Percentiles rank a stretch among this genome's conserved stretches.
Evolutionary conservation across 2,329 filamentous ascomycete species (phyloP).

Genomic region (Hypocrella siamensis): DNA sequence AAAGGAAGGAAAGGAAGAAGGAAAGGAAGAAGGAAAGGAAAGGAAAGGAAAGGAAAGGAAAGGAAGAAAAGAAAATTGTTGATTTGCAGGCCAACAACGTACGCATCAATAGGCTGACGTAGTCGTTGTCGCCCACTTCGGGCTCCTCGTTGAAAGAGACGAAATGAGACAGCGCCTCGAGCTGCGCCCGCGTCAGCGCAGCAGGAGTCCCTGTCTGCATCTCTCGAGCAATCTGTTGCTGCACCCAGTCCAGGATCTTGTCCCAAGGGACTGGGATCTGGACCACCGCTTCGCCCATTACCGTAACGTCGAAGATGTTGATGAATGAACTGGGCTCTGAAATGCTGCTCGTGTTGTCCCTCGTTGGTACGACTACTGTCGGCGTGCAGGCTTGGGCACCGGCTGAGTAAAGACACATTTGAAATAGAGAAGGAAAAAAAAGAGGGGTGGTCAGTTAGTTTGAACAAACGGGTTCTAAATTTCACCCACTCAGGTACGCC

Average conservation of each 20-base stretch:
- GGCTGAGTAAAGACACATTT: too few relatives aligned
- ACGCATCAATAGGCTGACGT: slow-evolving; percentile 15
- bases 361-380: too few relatives aligned
- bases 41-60: background rate
- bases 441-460: too few relatives aligned
- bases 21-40: background rate
- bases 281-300: background rate
- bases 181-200: slow-evolving; percentile 21
- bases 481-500: too few relatives aligned
- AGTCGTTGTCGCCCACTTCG: slow-evolving; percentile 10
- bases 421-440: too few relatives aligned
- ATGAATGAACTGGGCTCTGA: too few relatives aligned
- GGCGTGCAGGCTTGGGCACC: too few relatives aligned
- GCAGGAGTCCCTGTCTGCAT: slow-evolving; percentile 14
- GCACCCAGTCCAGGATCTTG: slow-evolving; percentile 23
- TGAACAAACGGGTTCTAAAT: too few relatives aligned
- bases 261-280: slow-evolving; percentile 13
- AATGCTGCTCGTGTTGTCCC: background rate
- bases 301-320: too few relatives aligned
- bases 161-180: slow-evolving; percentile 23
- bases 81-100: slow-evolving; percentile 4
- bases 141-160: slow-evolving; percentile 15
- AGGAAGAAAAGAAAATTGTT: background rate
- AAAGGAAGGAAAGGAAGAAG: background rate
- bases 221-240: slow-evolving; percentile 21